Evolutionary conservation across 1,284 basidiomycete genomes (phyloP).

Genomic region (Omphalotus olearius): DNA sequence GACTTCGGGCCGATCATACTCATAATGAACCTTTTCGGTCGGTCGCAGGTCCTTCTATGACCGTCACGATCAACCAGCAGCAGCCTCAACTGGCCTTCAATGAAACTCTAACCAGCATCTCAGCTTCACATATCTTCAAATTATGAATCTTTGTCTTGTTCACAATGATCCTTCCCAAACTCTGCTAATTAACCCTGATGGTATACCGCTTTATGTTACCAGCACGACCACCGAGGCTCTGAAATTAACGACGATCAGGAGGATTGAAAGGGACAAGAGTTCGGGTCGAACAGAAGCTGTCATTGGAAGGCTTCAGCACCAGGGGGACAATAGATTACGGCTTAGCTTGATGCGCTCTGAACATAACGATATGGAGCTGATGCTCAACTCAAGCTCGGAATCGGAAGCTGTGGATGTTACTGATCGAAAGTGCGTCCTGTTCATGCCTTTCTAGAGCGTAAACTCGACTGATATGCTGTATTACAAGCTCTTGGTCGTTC

Average conservation of each 20-base stretch:
- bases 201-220: constrained; percentile 27
- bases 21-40: too few relatives aligned
- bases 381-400: neutral
- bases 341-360: neutral
- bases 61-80: too few relatives aligned
- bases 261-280: neutral
- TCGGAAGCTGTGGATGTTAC: neutral
- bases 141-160: constrained; percentile 26
- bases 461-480: neutral
- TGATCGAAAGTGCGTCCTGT: neutral
- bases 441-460: neutral
- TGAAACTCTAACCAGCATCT: too few relatives aligned
- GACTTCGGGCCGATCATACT: too few relatives aligned
- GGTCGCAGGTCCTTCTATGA: too few relatives aligned
- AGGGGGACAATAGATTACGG: neutral
- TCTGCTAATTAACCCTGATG: constrained; percentile 26
- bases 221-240: constrained; percentile 16
- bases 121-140: too few relatives aligned
- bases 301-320: neutral
- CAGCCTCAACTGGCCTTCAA: too few relatives aligned
- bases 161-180: constrained; percentile 34
- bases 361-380: neutral
- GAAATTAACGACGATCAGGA: neutral
- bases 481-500: constrained; percentile 32
- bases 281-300: neutral